These are phyloP conservation scores for Penicillium sp. DNA, from an alignment of 2,329 filamentous ascomycete genomes.

Conservation along the genomic window DNA sequence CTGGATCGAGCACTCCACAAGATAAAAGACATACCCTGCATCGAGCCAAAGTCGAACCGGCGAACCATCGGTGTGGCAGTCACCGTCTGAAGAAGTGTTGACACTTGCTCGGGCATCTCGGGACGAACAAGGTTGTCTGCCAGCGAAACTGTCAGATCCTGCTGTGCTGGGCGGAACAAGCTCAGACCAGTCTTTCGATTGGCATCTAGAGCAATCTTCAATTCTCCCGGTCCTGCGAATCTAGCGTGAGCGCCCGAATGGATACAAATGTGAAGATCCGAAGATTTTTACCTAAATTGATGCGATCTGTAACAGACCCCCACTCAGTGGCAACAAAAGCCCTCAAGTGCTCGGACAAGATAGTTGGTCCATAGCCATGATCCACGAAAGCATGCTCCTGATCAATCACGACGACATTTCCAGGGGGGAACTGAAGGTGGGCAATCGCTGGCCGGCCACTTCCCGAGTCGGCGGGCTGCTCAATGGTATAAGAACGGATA, in stretches of 20 bases:
- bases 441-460: constrained; percentile 29
- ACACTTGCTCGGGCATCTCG: constrained; percentile 62
- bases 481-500: constrained; percentile 63
- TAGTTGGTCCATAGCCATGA: constrained; percentile 61
- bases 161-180: constrained; percentile 68
- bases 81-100: constrained; percentile 58
- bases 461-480: constrained; percentile 43
- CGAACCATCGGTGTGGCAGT: constrained; percentile 65
- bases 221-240: constrained; percentile 61
- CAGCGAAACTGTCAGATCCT: constrained; percentile 73
- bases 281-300: constrained; percentile 62
- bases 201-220: constrained; percentile 65
- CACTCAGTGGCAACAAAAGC: constrained; percentile 72
- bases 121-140: constrained; percentile 64
- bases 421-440: constrained; percentile 39
- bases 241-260: neutral
- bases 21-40: constrained; percentile 38
- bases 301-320: constrained; percentile 75
- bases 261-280: neutral
- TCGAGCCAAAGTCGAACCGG: constrained; percentile 64
- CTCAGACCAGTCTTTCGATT: constrained; percentile 61
- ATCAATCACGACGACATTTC: constrained; percentile 62
- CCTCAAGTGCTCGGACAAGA: constrained; percentile 72
- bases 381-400: constrained; percentile 57
- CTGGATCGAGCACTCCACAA: neutral